Evolutionary conservation across 2,329 filamentous ascomycete genomes (phyloP).

Genomic region (Furcasterigmium sp.): DNA sequence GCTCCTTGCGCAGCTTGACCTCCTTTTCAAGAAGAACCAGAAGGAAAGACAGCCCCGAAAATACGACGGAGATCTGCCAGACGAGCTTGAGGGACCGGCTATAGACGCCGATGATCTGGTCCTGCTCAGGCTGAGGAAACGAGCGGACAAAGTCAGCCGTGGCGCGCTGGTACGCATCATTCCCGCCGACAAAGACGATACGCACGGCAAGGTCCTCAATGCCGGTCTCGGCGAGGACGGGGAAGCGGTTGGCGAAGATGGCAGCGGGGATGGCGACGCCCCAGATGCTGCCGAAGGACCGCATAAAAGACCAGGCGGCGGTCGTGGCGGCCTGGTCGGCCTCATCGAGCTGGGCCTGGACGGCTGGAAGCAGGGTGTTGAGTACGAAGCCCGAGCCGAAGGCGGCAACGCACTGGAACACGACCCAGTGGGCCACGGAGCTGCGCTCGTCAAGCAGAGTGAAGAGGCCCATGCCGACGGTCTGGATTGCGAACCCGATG

Average conservation of each 20-base stretch:
- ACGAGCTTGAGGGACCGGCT: conserved; percentile 7
- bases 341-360: conserved; percentile 32
- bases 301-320: conserved; percentile 37
- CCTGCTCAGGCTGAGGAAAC: conserved; percentile 6
- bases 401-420: conserved; percentile 33
- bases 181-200: conserved; percentile 12
- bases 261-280: conserved; percentile 37
- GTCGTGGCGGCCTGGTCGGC: conserved; percentile 29
- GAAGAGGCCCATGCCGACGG: conserved; percentile 34
- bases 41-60: conserved; percentile 17
- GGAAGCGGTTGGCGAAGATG: conserved; percentile 26
- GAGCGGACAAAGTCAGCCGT: conserved; percentile 14
- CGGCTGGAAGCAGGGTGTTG: conserved; percentile 33
- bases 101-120: conserved; percentile 15
- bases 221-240: conserved; percentile 2
- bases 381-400: conserved; percentile 36
- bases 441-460: conserved; percentile 30
- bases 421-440: conserved; percentile 30
- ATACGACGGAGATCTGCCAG: conserved; percentile 22
- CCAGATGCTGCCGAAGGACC: conserved; percentile 41
- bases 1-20: conserved; percentile 16
- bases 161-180: conserved; percentile 18
- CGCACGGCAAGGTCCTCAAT: conserved; percentile 8
- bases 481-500: conserved; percentile 27
- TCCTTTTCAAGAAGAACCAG: conserved; percentile 15